phyloP scores from a whole-genome alignment of 352 stramenopile genomes.

The Phytophthora foliorum region DNA sequence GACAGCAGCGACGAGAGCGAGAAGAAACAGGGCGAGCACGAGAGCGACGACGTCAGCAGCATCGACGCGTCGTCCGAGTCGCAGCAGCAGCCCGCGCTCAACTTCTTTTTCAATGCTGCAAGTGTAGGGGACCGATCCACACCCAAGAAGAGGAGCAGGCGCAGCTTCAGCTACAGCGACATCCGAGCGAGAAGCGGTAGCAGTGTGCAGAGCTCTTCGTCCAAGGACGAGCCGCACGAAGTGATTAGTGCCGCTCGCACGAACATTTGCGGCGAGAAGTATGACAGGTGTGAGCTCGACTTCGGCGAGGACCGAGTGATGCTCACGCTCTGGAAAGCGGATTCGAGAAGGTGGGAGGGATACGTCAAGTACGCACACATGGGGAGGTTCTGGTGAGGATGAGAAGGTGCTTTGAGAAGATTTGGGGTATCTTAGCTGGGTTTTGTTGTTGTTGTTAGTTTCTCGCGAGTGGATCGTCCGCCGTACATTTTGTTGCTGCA shows the following conservation, averaged over 20 bases:
- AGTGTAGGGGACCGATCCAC: not conserved
- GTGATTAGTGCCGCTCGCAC: conserved; percentile 42
- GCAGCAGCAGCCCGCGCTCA: conserved; percentile 4
- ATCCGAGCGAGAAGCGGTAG: conserved; percentile 6
- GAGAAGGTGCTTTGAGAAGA: not conserved
- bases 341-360: conserved; percentile 41
- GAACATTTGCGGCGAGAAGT: conserved; percentile 52
- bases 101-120: conserved; percentile 45
- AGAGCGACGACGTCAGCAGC: conserved; percentile 11
- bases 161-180: not conserved
- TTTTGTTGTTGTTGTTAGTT: conserved; percentile 31
- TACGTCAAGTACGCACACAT: conserved; percentile 52
- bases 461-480: conserved; percentile 32
- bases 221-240: conserved; percentile 15
- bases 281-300: conserved; percentile 48
- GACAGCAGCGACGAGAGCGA: conserved; percentile 36
- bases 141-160: conserved; percentile 3
- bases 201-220: conserved; percentile 13
- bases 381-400: conserved; percentile 48
- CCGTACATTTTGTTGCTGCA: conserved; percentile 72
- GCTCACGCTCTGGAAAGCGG: conserved; percentile 44
- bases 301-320: conserved; percentile 41
- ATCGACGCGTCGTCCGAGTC: not conserved
- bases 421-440: not conserved
- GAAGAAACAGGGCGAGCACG: conserved; percentile 22